Evolutionary conservation across 352 stramenopile genomes (phyloP).

Genomic region (Sclerospora graminicola): DNA sequence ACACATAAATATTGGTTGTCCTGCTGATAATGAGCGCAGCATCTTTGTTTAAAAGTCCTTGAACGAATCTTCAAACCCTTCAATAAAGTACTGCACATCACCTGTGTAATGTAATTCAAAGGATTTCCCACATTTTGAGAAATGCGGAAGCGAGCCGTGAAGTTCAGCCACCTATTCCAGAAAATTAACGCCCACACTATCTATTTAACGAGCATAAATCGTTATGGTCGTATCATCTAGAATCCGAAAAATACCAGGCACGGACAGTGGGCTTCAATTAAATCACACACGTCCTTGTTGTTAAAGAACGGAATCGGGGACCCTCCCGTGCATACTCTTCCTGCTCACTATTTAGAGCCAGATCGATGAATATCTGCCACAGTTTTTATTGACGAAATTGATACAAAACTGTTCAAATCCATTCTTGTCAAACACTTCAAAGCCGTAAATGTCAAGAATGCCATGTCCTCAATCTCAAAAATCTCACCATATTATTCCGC

Average conservation of each 20-base stretch:
- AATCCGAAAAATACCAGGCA: conserved; percentile 74
- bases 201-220: conserved; percentile 76
- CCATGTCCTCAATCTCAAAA: conserved; percentile 65
- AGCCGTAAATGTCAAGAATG: conserved; percentile 95
- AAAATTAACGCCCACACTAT: conserved; percentile 70
- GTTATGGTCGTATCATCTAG: conserved; percentile 81
- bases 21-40: conserved; percentile 72
- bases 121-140: conserved; percentile 74
- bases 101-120: conserved; percentile 84
- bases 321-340: conserved; percentile 93
- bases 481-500: conserved; percentile 70
- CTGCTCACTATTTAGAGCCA: conserved; percentile 86
- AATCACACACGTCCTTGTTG: conserved; percentile 86
- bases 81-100: conserved; percentile 78
- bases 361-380: conserved; percentile 89
- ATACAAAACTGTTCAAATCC: conserved; percentile 93
- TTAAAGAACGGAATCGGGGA: conserved; percentile 89
- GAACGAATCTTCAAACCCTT: conserved; percentile 73
- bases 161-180: conserved; percentile 67
- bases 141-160: conserved; percentile 58
- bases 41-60: conserved; percentile 76
- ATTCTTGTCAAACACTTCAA: conserved; percentile 93
- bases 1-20: conserved; percentile 73
- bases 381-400: conserved; percentile 93
- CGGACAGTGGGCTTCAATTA: conserved; percentile 69